A percentile compares a stretch with the other conserved stretches of the same genome.
phyloP scores from a whole-genome alignment of 1,284 basidiomycete genomes.

The Earliella scabrosa region DNA sequence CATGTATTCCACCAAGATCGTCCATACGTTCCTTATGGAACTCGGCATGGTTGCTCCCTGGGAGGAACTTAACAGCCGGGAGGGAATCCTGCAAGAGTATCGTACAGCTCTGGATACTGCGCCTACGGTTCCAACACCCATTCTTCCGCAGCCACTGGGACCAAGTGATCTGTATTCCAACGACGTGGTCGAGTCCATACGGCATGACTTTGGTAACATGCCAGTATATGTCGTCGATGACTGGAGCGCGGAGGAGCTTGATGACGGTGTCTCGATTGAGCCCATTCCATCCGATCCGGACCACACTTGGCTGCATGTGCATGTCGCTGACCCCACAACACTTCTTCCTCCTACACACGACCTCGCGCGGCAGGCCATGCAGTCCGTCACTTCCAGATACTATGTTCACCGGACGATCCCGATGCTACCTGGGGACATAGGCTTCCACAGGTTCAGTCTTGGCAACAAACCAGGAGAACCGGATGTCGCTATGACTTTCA shows the following conservation, averaged over 20 bases:
- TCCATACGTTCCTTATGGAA: slow-evolving; percentile 52
- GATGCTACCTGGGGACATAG: slow-evolving; percentile 66
- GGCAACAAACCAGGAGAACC: slow-evolving; percentile 47
- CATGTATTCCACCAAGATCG: slow-evolving; percentile 36
- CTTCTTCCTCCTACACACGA: slow-evolving; percentile 73
- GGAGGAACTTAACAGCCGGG: slow-evolving; percentile 60
- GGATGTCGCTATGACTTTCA: slow-evolving; percentile 80
- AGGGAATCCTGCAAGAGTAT: slow-evolving; percentile 10
- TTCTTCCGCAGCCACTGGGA: slow-evolving; percentile 40
- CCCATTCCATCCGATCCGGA: slow-evolving; percentile 57
- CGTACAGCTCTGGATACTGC: slow-evolving; percentile 16
- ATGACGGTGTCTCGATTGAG: slow-evolving; percentile 93
- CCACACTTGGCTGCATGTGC: slow-evolving; percentile 85
- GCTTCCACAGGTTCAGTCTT: slow-evolving; percentile 59
- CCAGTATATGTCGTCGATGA: slow-evolving; percentile 94
- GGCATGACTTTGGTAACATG: slow-evolving; percentile 85
- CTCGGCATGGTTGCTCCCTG: slow-evolving; percentile 77
- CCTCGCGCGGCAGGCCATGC: slow-evolving; percentile 60
- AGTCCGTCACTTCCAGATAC: slow-evolving; percentile 59
- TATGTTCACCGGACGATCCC: slow-evolving; percentile 68
- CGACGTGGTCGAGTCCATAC: slow-evolving; percentile 67
- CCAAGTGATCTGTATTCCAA: slow-evolving; percentile 60
- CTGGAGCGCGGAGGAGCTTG: slow-evolving; percentile 81
- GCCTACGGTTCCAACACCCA: slow-evolving; percentile 11
- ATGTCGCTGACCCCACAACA: slow-evolving; percentile 93